Conservation (phyloP, 2,329 filamentous ascomycete species). For the Orbilia blumenaviensis region DNA sequence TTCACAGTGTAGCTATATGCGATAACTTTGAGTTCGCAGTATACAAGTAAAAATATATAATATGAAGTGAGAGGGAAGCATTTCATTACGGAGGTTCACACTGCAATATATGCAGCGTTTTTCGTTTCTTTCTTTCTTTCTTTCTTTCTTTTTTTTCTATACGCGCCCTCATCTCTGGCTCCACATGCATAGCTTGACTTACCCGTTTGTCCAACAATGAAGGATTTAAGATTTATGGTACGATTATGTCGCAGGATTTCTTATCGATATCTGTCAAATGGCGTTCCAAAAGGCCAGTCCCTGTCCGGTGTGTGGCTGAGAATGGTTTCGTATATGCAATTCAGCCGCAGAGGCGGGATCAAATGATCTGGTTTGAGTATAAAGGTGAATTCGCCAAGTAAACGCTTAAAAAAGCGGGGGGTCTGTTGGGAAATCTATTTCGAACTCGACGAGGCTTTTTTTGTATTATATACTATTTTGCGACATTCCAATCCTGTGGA, state of each 20-base stretch:
- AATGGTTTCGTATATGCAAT: conserved; percentile 25
- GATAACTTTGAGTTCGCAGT: neutral
- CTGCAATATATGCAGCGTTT: conserved; percentile 7
- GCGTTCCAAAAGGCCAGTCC: neutral
- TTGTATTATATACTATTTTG: conserved; percentile 6
- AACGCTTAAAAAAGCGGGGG: neutral
- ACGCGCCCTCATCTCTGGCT: too few relatives aligned
- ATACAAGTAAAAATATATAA: neutral
- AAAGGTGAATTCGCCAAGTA: conserved; percentile 8
- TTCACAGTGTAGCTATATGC: neutral
- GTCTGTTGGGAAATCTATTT: neutral
- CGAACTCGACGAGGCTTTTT: neutral
- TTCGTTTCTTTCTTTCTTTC: neutral
- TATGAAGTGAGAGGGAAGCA: neutral
- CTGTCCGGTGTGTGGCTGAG: conserved; percentile 3
- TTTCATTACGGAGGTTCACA: neutral
- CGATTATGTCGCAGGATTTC: conserved; percentile 13
- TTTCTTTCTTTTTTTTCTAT: too few relatives aligned
- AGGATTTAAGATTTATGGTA: neutral
- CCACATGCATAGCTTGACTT: neutral
- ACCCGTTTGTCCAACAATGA: neutral
- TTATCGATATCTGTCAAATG: neutral
- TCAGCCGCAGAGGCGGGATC: conserved; percentile 41
- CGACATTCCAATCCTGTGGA: neutral
- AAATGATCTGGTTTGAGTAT: conserved; percentile 28